Conservation (phyloP, 2,329 filamentous ascomycete species). For the Fusarium sp. region DNA sequence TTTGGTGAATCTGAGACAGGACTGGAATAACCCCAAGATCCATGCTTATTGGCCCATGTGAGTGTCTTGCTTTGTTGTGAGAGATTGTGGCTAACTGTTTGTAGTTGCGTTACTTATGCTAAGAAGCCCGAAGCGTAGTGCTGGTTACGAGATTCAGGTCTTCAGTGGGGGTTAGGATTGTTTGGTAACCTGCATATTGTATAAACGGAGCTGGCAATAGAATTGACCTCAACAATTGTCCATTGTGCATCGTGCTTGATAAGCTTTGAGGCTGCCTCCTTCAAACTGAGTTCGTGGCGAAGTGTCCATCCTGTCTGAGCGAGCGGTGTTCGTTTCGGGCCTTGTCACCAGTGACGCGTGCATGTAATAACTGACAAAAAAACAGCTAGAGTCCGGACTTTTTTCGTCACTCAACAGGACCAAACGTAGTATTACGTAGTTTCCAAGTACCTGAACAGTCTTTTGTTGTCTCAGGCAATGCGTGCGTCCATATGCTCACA, state of each 20-base stretch:
- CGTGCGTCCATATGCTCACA: background rate
- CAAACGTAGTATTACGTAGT: no score
- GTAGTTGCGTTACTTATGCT: constrained; percentile 28
- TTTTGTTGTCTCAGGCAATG: accelerated
- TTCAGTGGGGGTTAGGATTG: background rate
- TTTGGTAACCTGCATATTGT: background rate
- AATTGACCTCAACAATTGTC: background rate
- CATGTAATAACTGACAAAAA: background rate
- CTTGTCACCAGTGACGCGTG: background rate
- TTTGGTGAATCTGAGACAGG: constrained; percentile 9
- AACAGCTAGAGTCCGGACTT: accelerated
- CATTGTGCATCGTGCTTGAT: background rate
- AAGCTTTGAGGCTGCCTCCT: background rate
- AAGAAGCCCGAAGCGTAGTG: constrained; percentile 20
- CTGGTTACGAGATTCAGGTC: background rate
- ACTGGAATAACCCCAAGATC: constrained; percentile 25
- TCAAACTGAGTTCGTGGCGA: background rate
- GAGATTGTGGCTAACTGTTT: background rate
- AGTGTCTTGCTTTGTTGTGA: accelerated
- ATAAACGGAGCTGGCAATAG: accelerated
- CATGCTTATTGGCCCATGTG: constrained; percentile 38
- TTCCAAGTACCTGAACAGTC: accelerated
- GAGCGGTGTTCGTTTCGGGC: background rate
- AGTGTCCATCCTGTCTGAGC: no score
- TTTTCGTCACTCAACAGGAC: no score